These are phyloP conservation scores for Lithohypha guttulata DNA, from an alignment of 2,329 filamentous ascomycete genomes.

Conservation along the genomic window DNA sequence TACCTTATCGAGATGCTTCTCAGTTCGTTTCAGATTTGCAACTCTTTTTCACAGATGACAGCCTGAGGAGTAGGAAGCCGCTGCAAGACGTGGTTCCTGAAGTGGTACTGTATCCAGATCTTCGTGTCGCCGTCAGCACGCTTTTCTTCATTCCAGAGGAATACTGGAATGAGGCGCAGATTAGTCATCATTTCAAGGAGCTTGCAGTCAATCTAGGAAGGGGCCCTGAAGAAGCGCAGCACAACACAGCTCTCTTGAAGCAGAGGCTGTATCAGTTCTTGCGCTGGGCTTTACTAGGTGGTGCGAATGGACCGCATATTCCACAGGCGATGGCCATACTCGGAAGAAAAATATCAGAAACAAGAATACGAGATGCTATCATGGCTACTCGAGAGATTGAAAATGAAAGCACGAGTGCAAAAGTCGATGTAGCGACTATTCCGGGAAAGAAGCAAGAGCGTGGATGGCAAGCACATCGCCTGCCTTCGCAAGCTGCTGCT, in stretches of 20 bases:
- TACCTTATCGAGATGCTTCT: conserved; percentile 42
- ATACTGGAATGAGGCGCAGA: conserved; percentile 32
- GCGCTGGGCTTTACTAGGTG: conserved; percentile 45
- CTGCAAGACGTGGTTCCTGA: conserved; percentile 12
- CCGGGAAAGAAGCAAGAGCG: background rate
- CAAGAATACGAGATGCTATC: conserved; percentile 34
- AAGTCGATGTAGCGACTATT: conserved; percentile 5
- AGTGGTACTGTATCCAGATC: conserved; percentile 23
- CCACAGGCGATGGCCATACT: conserved; percentile 45
- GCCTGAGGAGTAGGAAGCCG: conserved; percentile 20
- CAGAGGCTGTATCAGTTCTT: conserved; percentile 45
- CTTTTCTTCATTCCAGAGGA: conserved; percentile 31
- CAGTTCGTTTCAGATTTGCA: conserved; percentile 47
- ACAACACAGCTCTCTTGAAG: conserved; percentile 21
- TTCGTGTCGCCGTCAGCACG: conserved; percentile 36
- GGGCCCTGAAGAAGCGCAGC: conserved; percentile 1
- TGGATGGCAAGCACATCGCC: conserved; percentile 7
- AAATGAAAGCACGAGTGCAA: conserved; percentile 4
- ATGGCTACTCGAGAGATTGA: conserved; percentile 11
- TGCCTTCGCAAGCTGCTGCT: no score
- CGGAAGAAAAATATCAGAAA: conserved; percentile 41
- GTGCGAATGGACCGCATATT: conserved; percentile 43
- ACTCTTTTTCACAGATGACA: conserved; percentile 44
- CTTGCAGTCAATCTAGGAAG: conserved; percentile 9
- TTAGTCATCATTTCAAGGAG: conserved; percentile 29